Evolutionary conservation across 1,139 yeast genomes (phyloP).

Genomic region (Kurtzmaniella quercitrusa): DNA sequence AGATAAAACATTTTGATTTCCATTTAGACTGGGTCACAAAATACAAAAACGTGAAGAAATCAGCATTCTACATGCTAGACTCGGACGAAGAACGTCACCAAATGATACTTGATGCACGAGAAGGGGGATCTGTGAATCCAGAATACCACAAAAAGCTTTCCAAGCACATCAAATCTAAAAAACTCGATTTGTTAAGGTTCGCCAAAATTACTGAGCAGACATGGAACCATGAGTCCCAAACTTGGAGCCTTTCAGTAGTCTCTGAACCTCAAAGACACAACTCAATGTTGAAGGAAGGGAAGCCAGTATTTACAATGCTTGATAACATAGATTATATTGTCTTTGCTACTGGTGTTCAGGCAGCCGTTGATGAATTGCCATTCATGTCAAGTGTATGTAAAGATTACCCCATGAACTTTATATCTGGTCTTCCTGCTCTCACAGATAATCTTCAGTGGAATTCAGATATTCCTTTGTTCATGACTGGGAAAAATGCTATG

Average conservation of each 20-base stretch:
- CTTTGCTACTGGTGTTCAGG: slow-evolving; percentile 42
- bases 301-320: background rate
- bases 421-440: slow-evolving; percentile 40
- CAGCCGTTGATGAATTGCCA: slow-evolving; percentile 26
- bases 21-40: slow-evolving; percentile 53
- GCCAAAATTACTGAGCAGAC: slow-evolving; percentile 19
- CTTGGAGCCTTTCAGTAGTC: slow-evolving; percentile 18
- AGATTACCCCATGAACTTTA: slow-evolving; percentile 26
- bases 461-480: slow-evolving; percentile 34
- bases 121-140: slow-evolving; percentile 49
- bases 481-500: slow-evolving; percentile 44
- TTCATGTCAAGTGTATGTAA: slow-evolving; percentile 25
- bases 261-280: slow-evolving; percentile 10
- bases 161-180: slow-evolving; percentile 28
- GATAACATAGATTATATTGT: slow-evolving; percentile 31
- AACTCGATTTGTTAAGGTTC: slow-evolving; percentile 19
- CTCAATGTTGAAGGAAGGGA: slow-evolving; percentile 5
- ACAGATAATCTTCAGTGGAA: slow-evolving; percentile 46
- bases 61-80: slow-evolving; percentile 41
- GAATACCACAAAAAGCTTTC: slow-evolving; percentile 34
- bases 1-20: slow-evolving; percentile 48
- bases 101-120: slow-evolving; percentile 42
- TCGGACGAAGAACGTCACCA: slow-evolving; percentile 39
- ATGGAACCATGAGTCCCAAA: slow-evolving; percentile 18
- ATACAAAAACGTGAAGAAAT: slow-evolving; percentile 40